Evolutionary conservation across 2,329 filamentous ascomycete species (phyloP).

Genomic region (Penicillium thymicola): DNA sequence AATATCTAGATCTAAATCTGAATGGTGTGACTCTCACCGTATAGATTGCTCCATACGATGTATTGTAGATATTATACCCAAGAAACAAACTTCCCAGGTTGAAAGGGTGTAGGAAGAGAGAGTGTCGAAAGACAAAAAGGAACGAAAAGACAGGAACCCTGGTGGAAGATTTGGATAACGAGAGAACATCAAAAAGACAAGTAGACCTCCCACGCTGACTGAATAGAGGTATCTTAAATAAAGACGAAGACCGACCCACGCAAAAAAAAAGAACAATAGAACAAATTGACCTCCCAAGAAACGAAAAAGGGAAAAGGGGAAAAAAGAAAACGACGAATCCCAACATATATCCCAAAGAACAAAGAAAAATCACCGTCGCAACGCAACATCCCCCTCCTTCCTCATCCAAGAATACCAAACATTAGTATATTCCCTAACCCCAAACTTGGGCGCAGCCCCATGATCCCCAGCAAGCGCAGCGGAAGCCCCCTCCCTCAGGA

Average conservation of each 20-base stretch:
- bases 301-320: no score
- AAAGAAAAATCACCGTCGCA: not conserved
- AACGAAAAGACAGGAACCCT: slow-evolving; percentile 1
- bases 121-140: not conserved
- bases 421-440: slow-evolving; percentile 32
- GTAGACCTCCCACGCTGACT: slow-evolving; percentile 10
- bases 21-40: not conserved
- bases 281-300: slow-evolving; percentile 6
- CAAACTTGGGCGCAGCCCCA: not conserved
- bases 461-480: slow-evolving; percentile 21
- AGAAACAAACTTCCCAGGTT: not conserved
- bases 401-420: slow-evolving; percentile 47
- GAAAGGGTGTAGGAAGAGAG: not conserved
- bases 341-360: not conserved
- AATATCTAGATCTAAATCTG: not conserved
- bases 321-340: not conserved
- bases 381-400: slow-evolving; percentile 14
- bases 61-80: not conserved
- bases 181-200: slow-evolving; percentile 3
- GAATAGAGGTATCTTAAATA: slow-evolving; percentile 18
- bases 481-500: slow-evolving; percentile 31
- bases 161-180: slow-evolving; percentile 1
- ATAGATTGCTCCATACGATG: not conserved
- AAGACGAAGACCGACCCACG: slow-evolving; percentile 9
- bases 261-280: slow-evolving; percentile 14